Evolutionary conservation across 2,329 filamentous ascomycete genomes (phyloP), one percentile per base, ranked within the genome.

Genomic region (Calonectria pseudoturangicola): DNA sequence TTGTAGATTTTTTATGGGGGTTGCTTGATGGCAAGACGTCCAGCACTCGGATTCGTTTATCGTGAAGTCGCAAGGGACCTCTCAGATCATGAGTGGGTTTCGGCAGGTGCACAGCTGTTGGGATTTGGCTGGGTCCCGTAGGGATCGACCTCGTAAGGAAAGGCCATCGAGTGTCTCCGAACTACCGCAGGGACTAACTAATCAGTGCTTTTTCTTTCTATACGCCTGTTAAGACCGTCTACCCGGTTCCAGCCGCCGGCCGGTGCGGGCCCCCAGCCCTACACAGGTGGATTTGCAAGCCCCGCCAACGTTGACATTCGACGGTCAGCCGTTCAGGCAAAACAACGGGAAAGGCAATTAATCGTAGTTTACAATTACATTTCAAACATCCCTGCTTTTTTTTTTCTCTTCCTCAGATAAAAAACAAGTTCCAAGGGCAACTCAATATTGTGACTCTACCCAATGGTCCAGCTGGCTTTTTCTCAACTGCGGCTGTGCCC

Each of bases 261-360:
- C 47, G 63, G 47, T 67, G 71, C 71, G 63, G 63, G 47, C 36
- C 63, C 54, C 71, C 62, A 72, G 70, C 73, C 73, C 66, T 70
- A 67, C 54, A 48, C 48, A 41, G 70, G 45, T 63, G 54, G 39
- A 18, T 62, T 36, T 58, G 39, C 36, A n/a, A 45, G 56, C 47
- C 67, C 68, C 67, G 63, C 56, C 21, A 36, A 15, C 18, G 30
- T 18, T 8, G 45, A 62, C 51, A n/a, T 28, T 51, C 13, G 43
- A 36, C 12, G 33, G 21, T 16, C 39, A n/a, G 36, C 25, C 21
- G 21, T 21, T 62, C 36, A 43, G 33, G 51, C 51, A 33, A 21
- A 36, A 10, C 50, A 54, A 56, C 30, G n/a, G 10, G n/a, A 7
- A 36, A 36, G 50, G n/a, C 30, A 36, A 36, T 36, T 12, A 39